A percentile compares a stretch with the other conserved stretches of the same genome.
These are phyloP conservation scores for Herpetospermum pedunculosum DNA, from an alignment of 306 rosid genomes.

Conservation along the genomic window DNA sequence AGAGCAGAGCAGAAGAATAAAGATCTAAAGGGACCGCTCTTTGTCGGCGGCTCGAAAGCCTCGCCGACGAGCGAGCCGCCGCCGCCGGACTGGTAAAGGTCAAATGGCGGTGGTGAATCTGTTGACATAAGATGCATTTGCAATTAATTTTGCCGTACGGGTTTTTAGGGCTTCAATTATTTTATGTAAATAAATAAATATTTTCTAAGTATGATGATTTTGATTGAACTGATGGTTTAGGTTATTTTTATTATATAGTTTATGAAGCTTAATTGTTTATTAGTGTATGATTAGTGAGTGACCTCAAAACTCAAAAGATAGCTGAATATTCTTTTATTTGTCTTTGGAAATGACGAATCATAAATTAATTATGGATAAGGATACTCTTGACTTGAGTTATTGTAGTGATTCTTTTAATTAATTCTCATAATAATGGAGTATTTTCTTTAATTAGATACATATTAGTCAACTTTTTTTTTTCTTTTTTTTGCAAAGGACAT, in stretches of 20 bases:
- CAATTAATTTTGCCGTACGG: neutral
- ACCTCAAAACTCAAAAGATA: neutral
- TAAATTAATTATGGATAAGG: neutral
- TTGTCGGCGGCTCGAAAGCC: neutral
- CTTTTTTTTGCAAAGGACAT: too few species aligned
- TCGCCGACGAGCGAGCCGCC: conserved; percentile 1
- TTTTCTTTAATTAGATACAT: neutral
- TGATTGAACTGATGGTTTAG: neutral
- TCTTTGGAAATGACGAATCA: neutral
- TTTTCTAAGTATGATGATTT: neutral
- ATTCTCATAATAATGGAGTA: neutral
- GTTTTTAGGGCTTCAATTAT: neutral
- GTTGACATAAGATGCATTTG: neutral
- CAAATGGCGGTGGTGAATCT: neutral
- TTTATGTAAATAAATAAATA: neutral
- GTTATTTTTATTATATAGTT: neutral
- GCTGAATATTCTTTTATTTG: neutral
- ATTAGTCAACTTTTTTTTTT: neutral
- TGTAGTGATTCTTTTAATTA: neutral
- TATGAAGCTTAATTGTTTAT: neutral
- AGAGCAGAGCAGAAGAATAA: neutral
- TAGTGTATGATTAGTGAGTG: neutral
- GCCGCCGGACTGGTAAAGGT: neutral
- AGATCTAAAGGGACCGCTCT: neutral
- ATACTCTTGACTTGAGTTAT: neutral